phyloP scores from a whole-genome alignment of 331 rosid genomes.

The Stylosanthes scabra region DNA sequence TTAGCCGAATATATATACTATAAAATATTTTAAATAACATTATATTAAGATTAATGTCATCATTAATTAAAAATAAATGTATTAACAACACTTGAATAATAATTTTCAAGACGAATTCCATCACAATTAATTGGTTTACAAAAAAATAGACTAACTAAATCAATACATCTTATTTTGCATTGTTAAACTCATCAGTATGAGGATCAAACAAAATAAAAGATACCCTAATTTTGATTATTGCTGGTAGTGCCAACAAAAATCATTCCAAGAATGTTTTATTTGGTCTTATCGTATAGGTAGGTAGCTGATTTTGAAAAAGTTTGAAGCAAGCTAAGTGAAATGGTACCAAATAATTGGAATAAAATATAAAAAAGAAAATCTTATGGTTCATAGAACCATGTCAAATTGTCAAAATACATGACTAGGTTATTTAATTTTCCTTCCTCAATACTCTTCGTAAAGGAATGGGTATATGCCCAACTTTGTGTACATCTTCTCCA shows the following conservation, averaged over 20 bases:
- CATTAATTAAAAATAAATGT: no score
- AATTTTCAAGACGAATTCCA: background rate
- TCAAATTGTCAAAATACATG: background rate
- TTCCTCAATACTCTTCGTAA: conserved; percentile 28
- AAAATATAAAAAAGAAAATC: background rate
- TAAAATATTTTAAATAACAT: no score
- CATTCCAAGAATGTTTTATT: conserved; percentile 3
- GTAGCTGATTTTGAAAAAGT: background rate
- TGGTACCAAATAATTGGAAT: background rate
- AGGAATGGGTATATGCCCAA: background rate
- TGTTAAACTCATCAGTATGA: no score
- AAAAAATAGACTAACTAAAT: no score
- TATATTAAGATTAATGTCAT: no score
- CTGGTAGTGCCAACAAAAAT: background rate
- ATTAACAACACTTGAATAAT: background rate
- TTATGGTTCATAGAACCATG: conserved; percentile 19
- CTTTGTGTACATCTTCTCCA: background rate
- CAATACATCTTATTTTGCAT: no score
- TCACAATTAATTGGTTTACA: background rate
- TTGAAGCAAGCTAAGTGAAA: background rate
- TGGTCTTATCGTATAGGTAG: background rate
- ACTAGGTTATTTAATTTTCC: conserved; percentile 21
- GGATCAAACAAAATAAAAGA: no score
- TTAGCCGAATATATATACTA: no score
- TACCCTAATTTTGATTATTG: no score